Base-by-base conservation (phyloP, 1,284 basidiomycete genomes). In the Leccinum proliferum region DNA sequence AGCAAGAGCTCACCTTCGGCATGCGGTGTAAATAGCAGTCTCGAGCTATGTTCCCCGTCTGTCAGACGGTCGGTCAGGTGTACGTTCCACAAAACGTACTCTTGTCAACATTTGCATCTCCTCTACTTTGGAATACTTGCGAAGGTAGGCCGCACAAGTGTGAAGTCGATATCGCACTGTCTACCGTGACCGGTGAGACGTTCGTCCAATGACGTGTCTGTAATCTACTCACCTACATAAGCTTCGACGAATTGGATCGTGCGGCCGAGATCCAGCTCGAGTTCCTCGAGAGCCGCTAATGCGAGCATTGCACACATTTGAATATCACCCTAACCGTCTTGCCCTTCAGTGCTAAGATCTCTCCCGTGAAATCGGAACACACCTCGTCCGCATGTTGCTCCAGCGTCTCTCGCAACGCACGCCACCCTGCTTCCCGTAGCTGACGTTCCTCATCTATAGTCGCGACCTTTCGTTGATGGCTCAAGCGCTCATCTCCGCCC, bases 271-370 rank as follows among this genome's bases (percentile, higher is more conserved):
- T 75, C 70, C 10, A 91, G 72, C 21, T 70, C 67, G 35, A 92
- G 75, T 69, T 91, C 87, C 53, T 77, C 66, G 0, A 80, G 75
- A 10, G 84, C 87, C 25, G 91, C 75, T 2, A 88, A 70, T 3
- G 83, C 78, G 18, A 92, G 69, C 79, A 89, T 83, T 3, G 88
- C 84, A 72, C 90, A 91, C 79, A 85, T 88, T 68, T 92, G 90
- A 1, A 91, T 76, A 67, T 92, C 85, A 5, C 90, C 90, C 88
- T 90, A 29, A 34, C 18, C 18, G 3, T 32, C 48, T 9, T 12
- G 6, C 25, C n/a, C 12, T 14, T 72, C 46, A 62, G 53, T 21
- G 46, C 43, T n/a, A 8, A 0, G 3, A 37, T 32, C 37, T 37
- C 37, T 5, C n/a, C 43, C 37, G 14, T 8, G 18, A 35, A 21